Percentiles rank a stretch among this genome's conserved stretches.
These are phyloP conservation scores for Cronartium ribicola DNA, from an alignment of 1,284 basidiomycete species.

Conservation along the genomic window DNA sequence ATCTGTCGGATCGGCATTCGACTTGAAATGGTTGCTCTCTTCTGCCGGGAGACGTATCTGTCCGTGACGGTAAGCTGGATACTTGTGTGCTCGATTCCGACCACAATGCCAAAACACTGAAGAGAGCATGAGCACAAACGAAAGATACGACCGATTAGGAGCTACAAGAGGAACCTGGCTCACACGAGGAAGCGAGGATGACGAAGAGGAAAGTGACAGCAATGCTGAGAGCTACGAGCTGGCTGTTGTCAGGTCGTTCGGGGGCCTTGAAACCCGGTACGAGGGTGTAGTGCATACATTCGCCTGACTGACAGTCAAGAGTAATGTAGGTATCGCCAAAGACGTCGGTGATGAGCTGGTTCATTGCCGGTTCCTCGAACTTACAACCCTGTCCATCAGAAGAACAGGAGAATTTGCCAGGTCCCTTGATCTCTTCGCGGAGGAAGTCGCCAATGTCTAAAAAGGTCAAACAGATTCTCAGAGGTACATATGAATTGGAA, in stretches of 20 bases:
- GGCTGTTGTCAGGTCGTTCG: conserved; percentile 70
- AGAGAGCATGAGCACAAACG: background rate
- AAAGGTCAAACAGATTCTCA: background rate
- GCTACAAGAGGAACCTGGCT: conserved; percentile 43
- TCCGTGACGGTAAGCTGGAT: conserved; percentile 60
- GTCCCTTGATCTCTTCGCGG: conserved; percentile 80
- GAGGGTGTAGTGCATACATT: conserved; percentile 87
- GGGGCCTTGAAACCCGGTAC: conserved; percentile 88
- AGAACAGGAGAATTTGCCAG: conserved; percentile 78
- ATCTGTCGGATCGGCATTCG: conserved; percentile 85
- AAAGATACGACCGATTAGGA: background rate
- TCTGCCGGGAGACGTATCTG: conserved; percentile 72
- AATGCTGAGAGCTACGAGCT: conserved; percentile 76
- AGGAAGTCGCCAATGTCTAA: conserved; percentile 91
- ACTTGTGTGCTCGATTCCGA: conserved; percentile 59
- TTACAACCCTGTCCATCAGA: conserved; percentile 64
- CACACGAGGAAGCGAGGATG: conserved; percentile 55
- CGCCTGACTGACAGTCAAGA: conserved; percentile 78
- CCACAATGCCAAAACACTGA: conserved; percentile 84
- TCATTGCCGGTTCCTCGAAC: conserved; percentile 96
- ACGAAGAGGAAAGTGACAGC: conserved; percentile 65
- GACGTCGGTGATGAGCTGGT: conserved; percentile 82
- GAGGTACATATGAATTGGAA: background rate
- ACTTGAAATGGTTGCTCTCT: conserved; percentile 78
- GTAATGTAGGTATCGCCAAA: conserved; percentile 90